phyloP scores from a whole-genome alignment of 2,329 filamentous ascomycete genomes.

The Trichoderma sp. region DNA sequence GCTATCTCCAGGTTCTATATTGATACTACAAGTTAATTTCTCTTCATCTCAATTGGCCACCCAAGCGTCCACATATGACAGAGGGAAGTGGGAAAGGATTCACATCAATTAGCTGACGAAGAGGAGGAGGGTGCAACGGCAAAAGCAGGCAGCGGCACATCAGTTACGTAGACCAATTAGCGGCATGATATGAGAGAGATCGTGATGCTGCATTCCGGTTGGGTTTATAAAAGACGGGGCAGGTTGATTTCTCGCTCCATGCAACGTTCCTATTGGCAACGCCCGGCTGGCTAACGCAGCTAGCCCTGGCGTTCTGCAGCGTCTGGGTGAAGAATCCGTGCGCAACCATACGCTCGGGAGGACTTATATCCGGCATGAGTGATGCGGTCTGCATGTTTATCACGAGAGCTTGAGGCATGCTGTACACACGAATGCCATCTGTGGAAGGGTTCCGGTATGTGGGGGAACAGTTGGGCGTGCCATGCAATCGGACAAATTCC shows the following conservation, averaged over 20 bases:
- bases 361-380: not conserved
- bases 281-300: not conserved
- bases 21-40: not conserved
- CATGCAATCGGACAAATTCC: not conserved
- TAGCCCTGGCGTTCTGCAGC: not conserved
- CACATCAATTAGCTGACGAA: not conserved
- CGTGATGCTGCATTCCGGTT: not conserved
- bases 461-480: not conserved
- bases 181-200: not conserved
- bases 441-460: not conserved
- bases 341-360: conserved; percentile 5
- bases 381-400: not conserved
- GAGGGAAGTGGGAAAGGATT: not conserved
- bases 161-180: not conserved
- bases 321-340: not conserved
- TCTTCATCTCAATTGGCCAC: not conserved
- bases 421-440: not conserved
- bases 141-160: not conserved
- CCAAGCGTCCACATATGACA: not conserved
- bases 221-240: not conserved
- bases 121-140: not conserved
- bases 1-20: not conserved
- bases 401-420: not conserved
- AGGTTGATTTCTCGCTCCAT: not conserved
- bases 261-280: not conserved